Evolutionary conservation across 2,329 filamentous ascomycete genomes (phyloP).

Genomic region (Fusarium avenaceum): DNA sequence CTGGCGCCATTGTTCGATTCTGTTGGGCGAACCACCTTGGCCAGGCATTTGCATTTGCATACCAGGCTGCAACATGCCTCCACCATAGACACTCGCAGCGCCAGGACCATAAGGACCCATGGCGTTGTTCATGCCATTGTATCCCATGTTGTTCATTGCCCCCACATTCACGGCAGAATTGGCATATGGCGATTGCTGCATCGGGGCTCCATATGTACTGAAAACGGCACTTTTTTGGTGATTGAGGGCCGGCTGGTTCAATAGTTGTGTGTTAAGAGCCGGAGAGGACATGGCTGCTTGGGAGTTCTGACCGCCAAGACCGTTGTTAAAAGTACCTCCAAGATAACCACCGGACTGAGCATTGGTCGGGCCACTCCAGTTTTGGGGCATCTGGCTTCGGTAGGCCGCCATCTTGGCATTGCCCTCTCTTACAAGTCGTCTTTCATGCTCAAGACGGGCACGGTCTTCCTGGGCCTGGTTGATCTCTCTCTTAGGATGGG

Average conservation of each 20-base stretch:
- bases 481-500: constrained; percentile 57
- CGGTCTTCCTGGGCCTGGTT: constrained; percentile 60
- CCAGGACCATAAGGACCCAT: constrained; percentile 43
- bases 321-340: constrained; percentile 69
- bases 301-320: constrained; percentile 56
- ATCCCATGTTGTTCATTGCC: constrained; percentile 25
- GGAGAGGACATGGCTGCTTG: constrained; percentile 49
- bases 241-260: constrained; percentile 39
- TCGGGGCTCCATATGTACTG: constrained; percentile 50
- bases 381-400: constrained; percentile 64
- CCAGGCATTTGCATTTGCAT: constrained; percentile 51
- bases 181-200: constrained; percentile 46
- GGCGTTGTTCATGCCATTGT: constrained; percentile 27
- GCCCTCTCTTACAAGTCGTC: constrained; percentile 57
- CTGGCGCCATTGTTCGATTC: constrained; percentile 61
- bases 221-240: constrained; percentile 52
- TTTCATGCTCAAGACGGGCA: constrained; percentile 58
- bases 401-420: constrained; percentile 64
- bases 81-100: constrained; percentile 49
- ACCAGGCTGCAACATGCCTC: constrained; percentile 47
- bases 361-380: constrained; percentile 51
- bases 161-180: constrained; percentile 44
- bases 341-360: constrained; percentile 62
- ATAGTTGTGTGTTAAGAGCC: constrained; percentile 47
- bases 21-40: constrained; percentile 51